Evolutionary conservation across 768 basidiomycete genomes (phyloP), one percentile per base, ranked within the genome.

Genomic region (Tulasnella sp.): DNA sequence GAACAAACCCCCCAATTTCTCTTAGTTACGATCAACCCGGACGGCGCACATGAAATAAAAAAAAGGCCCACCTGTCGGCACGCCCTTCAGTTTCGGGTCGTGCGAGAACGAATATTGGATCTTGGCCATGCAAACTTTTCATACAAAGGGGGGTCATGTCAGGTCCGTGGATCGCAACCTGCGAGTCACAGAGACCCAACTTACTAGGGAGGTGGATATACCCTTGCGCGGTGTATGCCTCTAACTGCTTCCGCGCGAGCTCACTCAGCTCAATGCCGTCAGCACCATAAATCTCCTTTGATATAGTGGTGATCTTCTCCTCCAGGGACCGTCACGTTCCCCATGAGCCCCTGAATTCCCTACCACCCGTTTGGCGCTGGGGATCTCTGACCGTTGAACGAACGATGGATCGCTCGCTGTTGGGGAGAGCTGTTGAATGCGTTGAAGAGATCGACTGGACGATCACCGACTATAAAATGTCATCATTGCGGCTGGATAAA

Each of bases 71-170:
- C 92, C 93, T 74, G 91, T 91, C 1, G 98, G 96, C 0, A 93
- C 96, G 82, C 93, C 92, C 87, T 98, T 98, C 81, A 94, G 88
- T 82, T 92, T 91, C 9, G 96, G 93, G 83, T 99, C 93, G 84
- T 97, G 96, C 36, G 96, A 97, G 87, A 99, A 96, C 27, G 96
- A 98, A 83, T 98, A 95, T 81, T 98, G 97, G 7, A 97, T 99
- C 89, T 98, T 97, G 74, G 95, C 96, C 94, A 97, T 95, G 86
- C 95, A 97, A 84, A 97, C 96, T 93, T 82, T 77, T 9, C 3
- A 74, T 83, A 80, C 73, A 81, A 52, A 52, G 58, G 75, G 52
- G 48, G 12, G 18, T 3, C 21, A 12, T 27, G 42, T 52, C 42
- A 36, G 27, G 62, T 68, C 62, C 62, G 68, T 44, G 40, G 27